A percentile compares a stretch with the other conserved stretches of the same genome.
Evolutionary conservation across 306 rosid genomes (phyloP).

Genomic region (Hippophae rhamnoides): DNA sequence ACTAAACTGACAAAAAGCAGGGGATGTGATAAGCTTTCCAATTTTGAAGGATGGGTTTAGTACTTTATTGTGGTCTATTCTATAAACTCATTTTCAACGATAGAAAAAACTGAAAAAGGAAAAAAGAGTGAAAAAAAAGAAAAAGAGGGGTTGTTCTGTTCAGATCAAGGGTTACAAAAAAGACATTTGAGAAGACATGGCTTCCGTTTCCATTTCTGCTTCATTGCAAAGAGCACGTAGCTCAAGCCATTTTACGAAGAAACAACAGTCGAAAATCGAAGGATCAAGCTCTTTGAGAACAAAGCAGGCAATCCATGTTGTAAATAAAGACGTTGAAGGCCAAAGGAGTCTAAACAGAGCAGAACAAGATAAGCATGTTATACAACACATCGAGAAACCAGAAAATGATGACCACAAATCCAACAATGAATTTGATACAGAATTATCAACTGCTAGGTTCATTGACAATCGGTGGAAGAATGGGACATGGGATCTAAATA

Average conservation of each 20-base stretch:
- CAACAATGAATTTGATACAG: background rate
- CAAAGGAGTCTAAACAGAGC: background rate
- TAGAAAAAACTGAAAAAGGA: background rate
- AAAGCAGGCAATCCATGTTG: conserved; percentile 13
- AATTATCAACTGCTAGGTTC: conserved; percentile 6
- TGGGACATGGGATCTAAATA: conserved; percentile 40
- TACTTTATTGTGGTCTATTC: conserved; percentile 10
- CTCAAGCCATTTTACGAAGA: conserved; percentile 24
- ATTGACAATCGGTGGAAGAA: conserved; percentile 36
- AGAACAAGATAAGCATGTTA: conserved; percentile 7
- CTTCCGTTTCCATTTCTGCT: conserved; percentile 31
- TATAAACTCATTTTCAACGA: background rate
- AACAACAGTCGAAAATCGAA: conserved; percentile 15
- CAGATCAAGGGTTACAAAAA: no score
- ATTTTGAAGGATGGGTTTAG: conserved; percentile 16
- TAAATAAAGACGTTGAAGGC: conserved; percentile 11
- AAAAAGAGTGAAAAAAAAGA: background rate
- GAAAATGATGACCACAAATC: conserved; percentile 5
- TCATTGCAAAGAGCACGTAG: conserved; percentile 23
- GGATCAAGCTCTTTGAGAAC: conserved; percentile 9
- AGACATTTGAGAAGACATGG: conserved; percentile 20
- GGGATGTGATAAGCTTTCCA: conserved; percentile 18
- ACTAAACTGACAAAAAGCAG: conserved; percentile 8
- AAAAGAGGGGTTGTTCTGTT: background rate
- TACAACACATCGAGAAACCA: background rate